These are phyloP conservation scores for Leccinum subspadiceum DNA, from an alignment of 1,284 basidiomycete genomes.

Conservation along the genomic window DNA sequence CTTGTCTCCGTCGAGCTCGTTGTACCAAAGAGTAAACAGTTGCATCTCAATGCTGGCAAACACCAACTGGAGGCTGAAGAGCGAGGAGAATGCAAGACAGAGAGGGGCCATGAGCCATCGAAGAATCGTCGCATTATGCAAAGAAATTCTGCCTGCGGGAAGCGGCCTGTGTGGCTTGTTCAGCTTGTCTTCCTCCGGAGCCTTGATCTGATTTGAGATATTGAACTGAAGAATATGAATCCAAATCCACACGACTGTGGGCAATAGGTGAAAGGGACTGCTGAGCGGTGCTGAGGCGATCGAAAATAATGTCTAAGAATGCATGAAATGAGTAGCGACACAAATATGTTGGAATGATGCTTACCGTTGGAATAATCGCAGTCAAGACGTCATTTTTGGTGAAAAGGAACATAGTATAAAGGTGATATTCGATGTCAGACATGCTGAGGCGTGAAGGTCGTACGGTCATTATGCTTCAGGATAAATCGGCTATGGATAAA, in stretches of 20 bases:
- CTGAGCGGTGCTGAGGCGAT: slow-evolving; percentile 33
- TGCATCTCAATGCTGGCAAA: slow-evolving; percentile 35
- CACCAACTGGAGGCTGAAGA: slow-evolving; percentile 31
- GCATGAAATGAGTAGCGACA: slow-evolving; percentile 2
- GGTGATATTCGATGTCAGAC: slow-evolving; percentile 22
- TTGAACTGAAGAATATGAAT: slow-evolving; percentile 42
- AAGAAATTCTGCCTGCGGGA: slow-evolving; percentile 37
- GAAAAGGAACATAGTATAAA: slow-evolving; percentile 40
- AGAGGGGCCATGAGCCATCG: slow-evolving; percentile 39
- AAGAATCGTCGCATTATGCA: slow-evolving; percentile 31
- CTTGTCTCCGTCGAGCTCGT: slow-evolving; percentile 37
- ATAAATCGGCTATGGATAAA: not conserved
- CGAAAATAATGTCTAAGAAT: slow-evolving; percentile 37
- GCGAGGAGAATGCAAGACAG: slow-evolving; percentile 34
- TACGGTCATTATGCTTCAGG: slow-evolving; percentile 14
- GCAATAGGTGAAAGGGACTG: slow-evolving; percentile 20
- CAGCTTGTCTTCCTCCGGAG: slow-evolving; percentile 38
- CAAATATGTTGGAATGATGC: slow-evolving; percentile 3
- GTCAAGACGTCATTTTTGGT: slow-evolving; percentile 42
- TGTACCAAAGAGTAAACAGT: slow-evolving; percentile 34
- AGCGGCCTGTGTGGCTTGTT: slow-evolving; percentile 44
- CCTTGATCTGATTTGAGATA: slow-evolving; percentile 43
- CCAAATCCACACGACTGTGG: slow-evolving; percentile 42
- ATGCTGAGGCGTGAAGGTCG: slow-evolving; percentile 5
- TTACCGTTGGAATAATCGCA: slow-evolving; percentile 39